These are phyloP conservation scores for Populus simonii DNA, from an alignment of 345 rosid species.

Conservation along the genomic window DNA sequence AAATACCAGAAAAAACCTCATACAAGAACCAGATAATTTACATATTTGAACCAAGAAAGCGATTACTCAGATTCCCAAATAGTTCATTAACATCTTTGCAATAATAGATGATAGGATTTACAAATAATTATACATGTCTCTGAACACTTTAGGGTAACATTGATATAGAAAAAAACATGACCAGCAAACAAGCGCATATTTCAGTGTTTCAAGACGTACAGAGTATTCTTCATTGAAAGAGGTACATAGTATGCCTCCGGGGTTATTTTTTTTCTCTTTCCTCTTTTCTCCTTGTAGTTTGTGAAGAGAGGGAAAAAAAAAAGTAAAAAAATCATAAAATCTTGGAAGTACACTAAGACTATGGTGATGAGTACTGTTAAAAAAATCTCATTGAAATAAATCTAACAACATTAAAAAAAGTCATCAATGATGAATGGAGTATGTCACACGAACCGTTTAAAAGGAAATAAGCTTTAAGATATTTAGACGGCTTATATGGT, in stretches of 20 bases:
- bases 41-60: neutral
- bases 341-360: too few species aligned
- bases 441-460: accelerated
- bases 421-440: accelerated
- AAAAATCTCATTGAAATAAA: too few species aligned
- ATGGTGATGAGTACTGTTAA: accelerated
- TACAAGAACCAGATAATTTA: neutral
- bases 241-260: too few species aligned
- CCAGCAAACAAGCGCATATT: neutral
- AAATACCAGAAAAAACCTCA: neutral
- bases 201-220: neutral
- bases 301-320: too few species aligned
- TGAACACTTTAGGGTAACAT: neutral
- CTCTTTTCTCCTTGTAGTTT: too few species aligned
- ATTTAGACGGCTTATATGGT: accelerated
- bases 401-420: too few species aligned
- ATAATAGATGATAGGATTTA: neutral
- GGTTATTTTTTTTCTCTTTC: too few species aligned
- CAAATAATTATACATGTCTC: neutral
- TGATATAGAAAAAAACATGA: neutral
- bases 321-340: too few species aligned
- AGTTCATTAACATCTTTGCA: neutral
- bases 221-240: neutral
- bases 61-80: neutral
- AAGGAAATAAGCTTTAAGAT: too few species aligned